Base-by-base conservation (phyloP, 805 yeast genomes). In the Nadsonia fulvescens region DNA sequence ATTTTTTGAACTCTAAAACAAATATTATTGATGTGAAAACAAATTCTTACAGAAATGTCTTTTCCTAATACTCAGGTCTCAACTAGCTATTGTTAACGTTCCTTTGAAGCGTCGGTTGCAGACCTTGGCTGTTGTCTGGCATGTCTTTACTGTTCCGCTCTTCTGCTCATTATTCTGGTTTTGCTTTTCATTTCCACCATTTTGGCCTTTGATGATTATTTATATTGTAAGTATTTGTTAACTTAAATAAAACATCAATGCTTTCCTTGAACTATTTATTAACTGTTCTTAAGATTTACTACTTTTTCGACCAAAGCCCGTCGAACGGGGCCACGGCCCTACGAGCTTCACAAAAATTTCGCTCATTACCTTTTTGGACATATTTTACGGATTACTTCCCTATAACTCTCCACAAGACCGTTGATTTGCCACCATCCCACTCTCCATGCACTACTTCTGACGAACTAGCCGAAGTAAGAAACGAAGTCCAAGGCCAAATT, bases 361-460 rank as follows among this genome's bases (percentile, higher is more conserved):
- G 79, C 34, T 58, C 63, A 15, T 40, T 66, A 18, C 39, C 51
- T 5, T 36, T 77, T 11, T 86, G 89, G 81, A 65, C 58, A 33
- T 63, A 69, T 49, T 82, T 75, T 45, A 70, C 72, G 23, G 53
- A 60, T 23, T 89, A 81, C 49, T 89, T 76, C 51, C 96, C 96
- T 0, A 66, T 89, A 12, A 49, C 47, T 1, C 52, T 82, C 8
- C 74, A 69, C 47, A 76, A 73, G 42, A 61, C 86, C 0, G 56
- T 54, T 3, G 76, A 71, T 9, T 52, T 83, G 28, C 63, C 63
- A 34, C 94, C 95, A 3, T 73, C 93, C 1, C 29, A 27, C 22
- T 22, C n/a, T n/a, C n/a, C n/a, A n/a, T n/a, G n/a, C n/a, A n/a
- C 71, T 71, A 39, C 24, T 23, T 9, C 7, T 8, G 19, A 10